phyloP scores from a whole-genome alignment of 371 early-diverging fungal species.

The Capniomyces stellatus region DNA sequence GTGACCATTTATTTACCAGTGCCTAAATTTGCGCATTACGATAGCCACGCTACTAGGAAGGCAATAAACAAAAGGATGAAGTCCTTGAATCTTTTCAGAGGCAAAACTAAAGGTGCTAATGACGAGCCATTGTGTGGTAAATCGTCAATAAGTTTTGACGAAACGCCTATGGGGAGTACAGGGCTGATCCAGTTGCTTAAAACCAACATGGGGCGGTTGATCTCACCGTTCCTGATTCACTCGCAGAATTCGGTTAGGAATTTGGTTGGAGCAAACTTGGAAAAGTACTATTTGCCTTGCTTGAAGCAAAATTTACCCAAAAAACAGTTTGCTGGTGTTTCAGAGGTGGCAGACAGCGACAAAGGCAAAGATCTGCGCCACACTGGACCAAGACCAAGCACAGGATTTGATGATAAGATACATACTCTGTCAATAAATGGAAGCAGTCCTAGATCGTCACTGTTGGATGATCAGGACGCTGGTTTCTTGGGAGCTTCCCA shows the following conservation, averaged over 20 bases:
- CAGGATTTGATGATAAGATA: no score
- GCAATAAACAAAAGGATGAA: no score
- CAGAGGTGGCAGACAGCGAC: not conserved
- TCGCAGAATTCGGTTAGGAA: not conserved
- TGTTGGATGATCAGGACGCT: not conserved
- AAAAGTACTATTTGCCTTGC: not conserved
- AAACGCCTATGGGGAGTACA: not conserved
- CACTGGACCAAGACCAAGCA: no score
- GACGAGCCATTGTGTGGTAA: no score
- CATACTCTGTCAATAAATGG: no score
- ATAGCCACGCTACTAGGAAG: no score
- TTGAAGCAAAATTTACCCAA: not conserved
- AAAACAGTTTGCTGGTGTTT: not conserved
- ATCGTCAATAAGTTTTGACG: not conserved
- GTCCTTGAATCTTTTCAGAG: no score
- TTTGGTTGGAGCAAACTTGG: not conserved
- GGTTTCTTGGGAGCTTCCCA: no score
- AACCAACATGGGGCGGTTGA: not conserved
- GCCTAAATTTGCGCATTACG: slow-evolving; percentile 23
- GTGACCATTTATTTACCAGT: slow-evolving; percentile 20
- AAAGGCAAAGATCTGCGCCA: not conserved
- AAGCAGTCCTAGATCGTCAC: no score
- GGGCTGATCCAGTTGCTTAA: not conserved
- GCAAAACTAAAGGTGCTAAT: no score
- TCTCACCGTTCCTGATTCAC: not conserved